These are phyloP conservation scores for Fonsecaea multimorphosa DNA, from an alignment of 2,329 filamentous ascomycete genomes.

Conservation along the genomic window DNA sequence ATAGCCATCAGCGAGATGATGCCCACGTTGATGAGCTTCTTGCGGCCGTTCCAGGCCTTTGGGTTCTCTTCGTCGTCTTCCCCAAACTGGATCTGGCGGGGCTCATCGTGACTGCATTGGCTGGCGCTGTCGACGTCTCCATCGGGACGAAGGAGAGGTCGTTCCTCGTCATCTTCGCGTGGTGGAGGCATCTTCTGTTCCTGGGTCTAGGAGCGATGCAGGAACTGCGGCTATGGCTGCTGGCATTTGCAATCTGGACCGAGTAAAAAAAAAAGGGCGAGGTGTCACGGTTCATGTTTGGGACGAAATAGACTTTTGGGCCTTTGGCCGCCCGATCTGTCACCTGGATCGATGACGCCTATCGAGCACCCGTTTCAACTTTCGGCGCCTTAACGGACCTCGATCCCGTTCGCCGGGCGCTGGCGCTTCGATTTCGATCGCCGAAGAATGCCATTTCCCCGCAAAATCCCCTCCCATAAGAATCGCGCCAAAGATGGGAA, in stretches of 20 bases:
- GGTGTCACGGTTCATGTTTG: background rate
- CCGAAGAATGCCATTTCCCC: background rate
- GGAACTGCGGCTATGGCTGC: no score
- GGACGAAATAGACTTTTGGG: background rate
- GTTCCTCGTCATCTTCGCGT: slow-evolving; percentile 23
- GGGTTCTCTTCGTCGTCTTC: slow-evolving; percentile 53
- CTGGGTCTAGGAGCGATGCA: background rate
- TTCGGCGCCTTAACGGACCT: background rate
- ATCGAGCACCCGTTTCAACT: background rate
- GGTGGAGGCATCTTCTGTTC: background rate
- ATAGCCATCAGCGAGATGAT: slow-evolving; percentile 59
- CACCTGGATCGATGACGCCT: background rate
- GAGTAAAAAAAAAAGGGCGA: background rate
- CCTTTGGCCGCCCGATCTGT: background rate
- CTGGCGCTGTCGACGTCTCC: slow-evolving; percentile 13
- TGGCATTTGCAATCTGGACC: background rate
- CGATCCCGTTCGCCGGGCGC: background rate
- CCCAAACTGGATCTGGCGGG: slow-evolving; percentile 42
- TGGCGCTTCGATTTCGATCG: background rate
- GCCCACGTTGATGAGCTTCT: slow-evolving; percentile 57
- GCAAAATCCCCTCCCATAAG: background rate
- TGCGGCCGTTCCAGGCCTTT: slow-evolving; percentile 52
- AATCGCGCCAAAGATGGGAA: background rate
- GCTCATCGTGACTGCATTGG: slow-evolving; percentile 13
- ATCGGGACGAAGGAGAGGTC: slow-evolving; percentile 29